Evolutionary conservation across 2,329 filamentous ascomycete species (phyloP).

Genomic region (Nothophaeocryptopus gaeumannii): DNA sequence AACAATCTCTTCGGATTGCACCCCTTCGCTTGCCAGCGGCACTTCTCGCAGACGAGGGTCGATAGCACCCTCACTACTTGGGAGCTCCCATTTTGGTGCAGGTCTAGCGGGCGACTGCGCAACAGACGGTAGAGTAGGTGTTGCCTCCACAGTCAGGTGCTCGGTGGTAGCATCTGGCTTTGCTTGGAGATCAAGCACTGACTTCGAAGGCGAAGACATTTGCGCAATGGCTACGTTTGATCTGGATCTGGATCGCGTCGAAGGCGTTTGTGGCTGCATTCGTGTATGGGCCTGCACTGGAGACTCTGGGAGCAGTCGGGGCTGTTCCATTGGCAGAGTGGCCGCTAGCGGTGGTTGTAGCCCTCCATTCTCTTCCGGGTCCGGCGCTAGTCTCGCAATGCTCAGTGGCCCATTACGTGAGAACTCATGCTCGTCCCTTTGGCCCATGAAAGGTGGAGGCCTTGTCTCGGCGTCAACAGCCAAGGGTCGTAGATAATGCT

Average conservation of each 20-base stretch:
- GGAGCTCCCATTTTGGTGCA: conserved; percentile 8
- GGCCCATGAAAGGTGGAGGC: not conserved
- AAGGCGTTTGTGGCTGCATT: too few species aligned
- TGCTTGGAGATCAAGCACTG: not conserved
- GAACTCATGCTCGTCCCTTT: conserved; percentile 15
- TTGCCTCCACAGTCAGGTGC: too few species aligned
- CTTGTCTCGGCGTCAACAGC: conserved; percentile 9
- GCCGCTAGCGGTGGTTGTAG: not conserved
- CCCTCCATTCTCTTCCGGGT: conserved; percentile 1
- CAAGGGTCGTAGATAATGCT: conserved; percentile 15
- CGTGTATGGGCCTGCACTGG: too few species aligned
- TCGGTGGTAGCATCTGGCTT: not conserved
- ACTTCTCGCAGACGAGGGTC: conserved; percentile 7
- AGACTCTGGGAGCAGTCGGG: too few species aligned
- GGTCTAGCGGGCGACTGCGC: not conserved
- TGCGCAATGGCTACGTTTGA: too few species aligned
- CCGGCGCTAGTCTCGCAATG: conserved; percentile 17
- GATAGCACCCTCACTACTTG: conserved; percentile 20
- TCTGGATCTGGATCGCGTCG: too few species aligned
- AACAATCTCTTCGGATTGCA: not conserved
- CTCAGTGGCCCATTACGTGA: conserved; percentile 17
- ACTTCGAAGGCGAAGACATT: too few species aligned
- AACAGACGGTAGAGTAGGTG: too few species aligned
- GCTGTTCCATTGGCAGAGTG: not conserved
- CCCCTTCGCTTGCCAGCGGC: not conserved